phyloP scores from a whole-genome alignment of 805 yeast genomes.

The Sungouiozyma ichnusensis region DNA sequence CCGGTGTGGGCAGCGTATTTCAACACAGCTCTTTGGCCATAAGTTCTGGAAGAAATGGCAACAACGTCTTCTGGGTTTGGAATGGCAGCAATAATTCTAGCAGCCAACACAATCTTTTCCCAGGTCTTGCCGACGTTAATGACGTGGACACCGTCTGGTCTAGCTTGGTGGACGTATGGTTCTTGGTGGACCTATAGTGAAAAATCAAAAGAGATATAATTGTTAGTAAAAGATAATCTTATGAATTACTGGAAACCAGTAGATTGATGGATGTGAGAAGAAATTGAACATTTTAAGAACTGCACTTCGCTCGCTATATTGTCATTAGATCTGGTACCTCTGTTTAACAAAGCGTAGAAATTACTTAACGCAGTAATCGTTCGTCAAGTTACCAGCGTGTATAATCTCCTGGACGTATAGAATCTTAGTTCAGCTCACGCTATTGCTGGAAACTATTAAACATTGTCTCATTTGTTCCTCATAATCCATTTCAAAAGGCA shows the following conservation, averaged over 20 bases:
- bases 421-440: too few relatives aligned
- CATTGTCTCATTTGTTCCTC: neutral
- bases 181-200: conserved; percentile 12
- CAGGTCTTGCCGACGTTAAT: conserved; percentile 98
- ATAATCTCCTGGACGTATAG: too few relatives aligned
- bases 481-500: neutral
- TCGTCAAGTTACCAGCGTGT: too few relatives aligned
- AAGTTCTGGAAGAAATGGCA: conserved; percentile 97
- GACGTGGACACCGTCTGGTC: conserved; percentile 99
- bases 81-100: conserved; percentile 98
- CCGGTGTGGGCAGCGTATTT: conserved; percentile 99
- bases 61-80: conserved; percentile 98
- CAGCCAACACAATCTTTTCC: conserved; percentile 99
- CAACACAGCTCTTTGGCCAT: conserved; percentile 99
- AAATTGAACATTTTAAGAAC: too few relatives aligned
- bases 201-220: conserved; percentile 1
- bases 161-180: conserved; percentile 83
- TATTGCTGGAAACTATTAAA: too few relatives aligned
- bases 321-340: too few relatives aligned
- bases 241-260: neutral
- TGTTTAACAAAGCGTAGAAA: too few relatives aligned
- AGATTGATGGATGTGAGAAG: neutral
- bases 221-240: conserved; percentile 5
- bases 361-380: too few relatives aligned
- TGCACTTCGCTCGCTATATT: too few relatives aligned